These are phyloP conservation scores for Diplodia mutila DNA, from an alignment of 2,329 filamentous ascomycete species.

Conservation along the genomic window DNA sequence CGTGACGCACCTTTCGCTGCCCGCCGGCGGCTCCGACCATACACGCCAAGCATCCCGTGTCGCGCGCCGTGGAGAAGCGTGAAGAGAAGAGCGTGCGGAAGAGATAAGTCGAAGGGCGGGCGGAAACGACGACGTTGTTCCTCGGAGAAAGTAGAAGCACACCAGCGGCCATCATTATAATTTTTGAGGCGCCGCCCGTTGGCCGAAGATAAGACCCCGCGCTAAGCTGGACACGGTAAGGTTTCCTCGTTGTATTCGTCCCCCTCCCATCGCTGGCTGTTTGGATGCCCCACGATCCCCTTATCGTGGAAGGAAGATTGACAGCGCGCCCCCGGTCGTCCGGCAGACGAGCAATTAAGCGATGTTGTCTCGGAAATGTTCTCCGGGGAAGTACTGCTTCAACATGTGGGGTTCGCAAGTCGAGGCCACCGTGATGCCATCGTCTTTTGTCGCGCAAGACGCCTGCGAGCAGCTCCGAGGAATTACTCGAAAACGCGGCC, in stretches of 20 bases:
- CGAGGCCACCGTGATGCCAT: no score
- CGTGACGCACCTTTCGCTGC: background rate
- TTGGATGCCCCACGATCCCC: background rate
- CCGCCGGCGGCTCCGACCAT: no score
- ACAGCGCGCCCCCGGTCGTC: background rate
- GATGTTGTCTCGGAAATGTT: background rate
- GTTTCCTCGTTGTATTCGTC: background rate
- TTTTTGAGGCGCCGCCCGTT: background rate
- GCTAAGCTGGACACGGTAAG: background rate
- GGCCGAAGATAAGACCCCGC: background rate
- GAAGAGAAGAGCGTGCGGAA: background rate
- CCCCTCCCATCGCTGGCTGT: no score
- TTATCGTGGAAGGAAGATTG: background rate
- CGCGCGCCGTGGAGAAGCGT: background rate
- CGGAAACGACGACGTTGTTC: background rate
- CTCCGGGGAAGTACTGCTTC: constrained; percentile 15
- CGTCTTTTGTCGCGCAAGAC: background rate
- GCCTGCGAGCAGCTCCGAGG: background rate
- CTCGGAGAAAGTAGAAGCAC: background rate
- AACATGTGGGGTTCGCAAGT: background rate
- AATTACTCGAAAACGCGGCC: no score
- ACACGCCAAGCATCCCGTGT: background rate
- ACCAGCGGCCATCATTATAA: background rate
- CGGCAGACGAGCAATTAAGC: background rate
- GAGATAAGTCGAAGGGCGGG: no score